phyloP scores from a whole-genome alignment of 441 rosid species.

The Populus hybrid region DNA sequence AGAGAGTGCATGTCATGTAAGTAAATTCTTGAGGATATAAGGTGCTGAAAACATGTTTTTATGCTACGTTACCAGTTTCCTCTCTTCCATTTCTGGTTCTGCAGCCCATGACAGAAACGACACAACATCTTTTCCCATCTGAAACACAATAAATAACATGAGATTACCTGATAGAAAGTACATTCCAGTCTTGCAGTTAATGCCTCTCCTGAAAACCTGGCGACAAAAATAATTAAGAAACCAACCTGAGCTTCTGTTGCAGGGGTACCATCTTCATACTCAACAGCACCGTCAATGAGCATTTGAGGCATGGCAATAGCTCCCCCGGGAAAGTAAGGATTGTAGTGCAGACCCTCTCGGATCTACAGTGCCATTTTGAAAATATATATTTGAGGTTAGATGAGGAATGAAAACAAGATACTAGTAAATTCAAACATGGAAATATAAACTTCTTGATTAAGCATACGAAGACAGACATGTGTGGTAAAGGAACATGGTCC shows the following conservation, averaged over 20 bases:
- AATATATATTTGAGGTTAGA: background rate
- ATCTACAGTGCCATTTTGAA: constrained; percentile 43
- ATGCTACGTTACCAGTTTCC: constrained; percentile 66
- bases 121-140: constrained; percentile 99
- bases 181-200: background rate
- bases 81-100: constrained; percentile 99
- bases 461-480: background rate
- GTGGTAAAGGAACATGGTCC: background rate
- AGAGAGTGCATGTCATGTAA: background rate
- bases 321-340: constrained; percentile 99
- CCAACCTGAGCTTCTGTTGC: constrained; percentile 98
- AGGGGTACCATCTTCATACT: constrained; percentile 95
- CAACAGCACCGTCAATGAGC: constrained; percentile 95
- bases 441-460: background rate
- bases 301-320: constrained; percentile 99
- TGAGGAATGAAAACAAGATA: background rate
- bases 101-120: constrained; percentile 99
- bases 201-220: background rate
- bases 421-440: background rate
- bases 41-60: background rate
- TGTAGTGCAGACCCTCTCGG: constrained; percentile 91
- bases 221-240: background rate
- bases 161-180: background rate
- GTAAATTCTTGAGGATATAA: background rate
- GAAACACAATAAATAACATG: constrained; percentile 16